Evolutionary conservation across 306 rosid genomes (phyloP).

Genomic region (Cucumis hystrix): DNA sequence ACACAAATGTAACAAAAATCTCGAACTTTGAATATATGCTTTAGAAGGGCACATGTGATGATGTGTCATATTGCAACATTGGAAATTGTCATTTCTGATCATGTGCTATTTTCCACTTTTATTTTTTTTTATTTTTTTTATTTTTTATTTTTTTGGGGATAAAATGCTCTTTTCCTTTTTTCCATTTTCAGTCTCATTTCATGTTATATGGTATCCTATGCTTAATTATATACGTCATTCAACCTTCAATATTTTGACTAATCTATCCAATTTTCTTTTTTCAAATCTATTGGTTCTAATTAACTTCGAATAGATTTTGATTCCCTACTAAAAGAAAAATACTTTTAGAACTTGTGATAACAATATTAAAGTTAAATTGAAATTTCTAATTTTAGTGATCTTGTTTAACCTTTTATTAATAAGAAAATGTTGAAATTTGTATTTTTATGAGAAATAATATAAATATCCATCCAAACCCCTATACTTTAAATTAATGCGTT

Average conservation of each 20-base stretch:
- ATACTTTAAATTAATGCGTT: too few species aligned
- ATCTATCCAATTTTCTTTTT: not conserved
- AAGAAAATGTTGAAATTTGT: too few species aligned
- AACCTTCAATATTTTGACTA: not conserved
- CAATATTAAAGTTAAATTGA: too few species aligned
- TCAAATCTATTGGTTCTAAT: not conserved
- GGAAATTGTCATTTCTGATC: conserved; percentile 2
- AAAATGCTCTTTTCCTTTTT: not conserved
- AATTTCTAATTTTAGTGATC: too few species aligned
- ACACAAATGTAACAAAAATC: not conserved
- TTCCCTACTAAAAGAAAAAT: not conserved
- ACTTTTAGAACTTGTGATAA: too few species aligned
- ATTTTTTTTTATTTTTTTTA: not conserved
- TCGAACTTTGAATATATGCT: not conserved
- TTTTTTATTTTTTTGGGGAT: too few species aligned
- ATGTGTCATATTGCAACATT: not conserved
- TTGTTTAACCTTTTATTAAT: too few species aligned
- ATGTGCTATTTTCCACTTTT: not conserved
- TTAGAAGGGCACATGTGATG: conserved; percentile 4
- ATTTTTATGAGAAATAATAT: too few species aligned
- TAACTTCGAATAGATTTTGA: not conserved
- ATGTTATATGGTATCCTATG: conserved; percentile 3
- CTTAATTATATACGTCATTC: not conserved
- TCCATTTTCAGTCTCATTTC: not conserved
- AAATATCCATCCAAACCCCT: too few species aligned